phyloP scores from a whole-genome alignment of 2,329 filamentous ascomycete genomes.

The Curvularia eragrostidis region DNA sequence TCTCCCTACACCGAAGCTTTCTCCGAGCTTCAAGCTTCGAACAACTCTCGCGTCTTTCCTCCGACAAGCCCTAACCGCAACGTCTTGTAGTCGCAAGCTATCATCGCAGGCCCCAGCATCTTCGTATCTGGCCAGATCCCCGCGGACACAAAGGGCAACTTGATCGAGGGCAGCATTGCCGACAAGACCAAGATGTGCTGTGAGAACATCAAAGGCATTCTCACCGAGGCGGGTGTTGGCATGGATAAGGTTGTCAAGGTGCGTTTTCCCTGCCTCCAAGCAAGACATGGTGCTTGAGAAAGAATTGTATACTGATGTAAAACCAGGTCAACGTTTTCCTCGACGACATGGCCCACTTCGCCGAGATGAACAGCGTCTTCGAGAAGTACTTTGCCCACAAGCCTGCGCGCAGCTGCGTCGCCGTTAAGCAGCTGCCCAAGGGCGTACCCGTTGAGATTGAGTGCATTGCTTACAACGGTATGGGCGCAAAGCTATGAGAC shows the following conservation, averaged over 20 bases:
- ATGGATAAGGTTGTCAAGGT: slow-evolving; percentile 88
- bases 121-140: slow-evolving; percentile 82
- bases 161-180: slow-evolving; percentile 69
- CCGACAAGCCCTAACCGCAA: background rate
- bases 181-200: slow-evolving; percentile 75
- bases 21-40: background rate
- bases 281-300: background rate
- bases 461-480: slow-evolving; percentile 70
- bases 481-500: slow-evolving; percentile 31
- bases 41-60: background rate
- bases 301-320: background rate
- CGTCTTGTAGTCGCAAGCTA: slow-evolving; percentile 60
- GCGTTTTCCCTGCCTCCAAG: background rate
- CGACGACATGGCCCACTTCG: slow-evolving; percentile 88
- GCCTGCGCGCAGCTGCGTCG: slow-evolving; percentile 88
- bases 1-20: background rate
- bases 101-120: slow-evolving; percentile 71
- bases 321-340: slow-evolving; percentile 73
- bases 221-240: slow-evolving; percentile 79
- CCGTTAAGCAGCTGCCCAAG: slow-evolving; percentile 87
- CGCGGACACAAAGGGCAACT: slow-evolving; percentile 65
- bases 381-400: slow-evolving; percentile 82
- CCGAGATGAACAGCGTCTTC: slow-evolving; percentile 84
- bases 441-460: slow-evolving; percentile 89
- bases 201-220: slow-evolving; percentile 82